Evolutionary conservation across 179 eudicot genomes (phyloP).

Genomic region (Amaranthus tricolor): DNA sequence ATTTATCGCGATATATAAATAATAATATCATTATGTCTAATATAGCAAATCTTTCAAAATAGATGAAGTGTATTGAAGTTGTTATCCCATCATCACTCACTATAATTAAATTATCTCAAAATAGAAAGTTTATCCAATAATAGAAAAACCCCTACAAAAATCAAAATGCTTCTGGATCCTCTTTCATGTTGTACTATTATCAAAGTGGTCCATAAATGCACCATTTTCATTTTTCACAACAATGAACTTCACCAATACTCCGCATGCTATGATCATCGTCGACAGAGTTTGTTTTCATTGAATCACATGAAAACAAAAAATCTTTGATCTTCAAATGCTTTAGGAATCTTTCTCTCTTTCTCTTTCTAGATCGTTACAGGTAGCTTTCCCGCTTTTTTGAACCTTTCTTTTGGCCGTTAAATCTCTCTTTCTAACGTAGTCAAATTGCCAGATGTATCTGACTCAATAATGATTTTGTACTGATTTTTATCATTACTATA

Average conservation of each 20-base stretch:
- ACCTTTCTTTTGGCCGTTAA: constrained; percentile 28
- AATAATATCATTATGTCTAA: no score
- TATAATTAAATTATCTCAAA: not conserved
- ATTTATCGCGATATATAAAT: no score
- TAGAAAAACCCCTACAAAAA: not conserved
- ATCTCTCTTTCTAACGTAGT: not conserved
- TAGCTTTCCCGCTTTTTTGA: constrained; percentile 43
- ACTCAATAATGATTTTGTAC: constrained; percentile 32
- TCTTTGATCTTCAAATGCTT: constrained; percentile 12
- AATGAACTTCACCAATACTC: not conserved
- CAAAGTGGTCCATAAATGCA: not conserved
- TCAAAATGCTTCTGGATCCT: not conserved
- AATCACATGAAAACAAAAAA: not conserved
- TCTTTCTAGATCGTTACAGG: constrained; percentile 33
- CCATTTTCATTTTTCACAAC: constrained; percentile 1
- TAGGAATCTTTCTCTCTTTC: constrained; percentile 6
- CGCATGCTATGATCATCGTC: constrained; percentile 8
- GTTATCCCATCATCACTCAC: no score
- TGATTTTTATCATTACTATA: not conserved
- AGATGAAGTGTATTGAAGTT: no score
- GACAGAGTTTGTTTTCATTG: not conserved
- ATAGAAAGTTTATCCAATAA: not conserved
- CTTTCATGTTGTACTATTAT: constrained; percentile 11
- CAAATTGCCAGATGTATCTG: constrained; percentile 34
- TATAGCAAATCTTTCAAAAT: no score